Percentiles rank a stretch among this genome's conserved stretches.
These are phyloP conservation scores for Allantophomopsis cytisporea DNA, from an alignment of 2,329 filamentous ascomycete species.

Conservation along the genomic window DNA sequence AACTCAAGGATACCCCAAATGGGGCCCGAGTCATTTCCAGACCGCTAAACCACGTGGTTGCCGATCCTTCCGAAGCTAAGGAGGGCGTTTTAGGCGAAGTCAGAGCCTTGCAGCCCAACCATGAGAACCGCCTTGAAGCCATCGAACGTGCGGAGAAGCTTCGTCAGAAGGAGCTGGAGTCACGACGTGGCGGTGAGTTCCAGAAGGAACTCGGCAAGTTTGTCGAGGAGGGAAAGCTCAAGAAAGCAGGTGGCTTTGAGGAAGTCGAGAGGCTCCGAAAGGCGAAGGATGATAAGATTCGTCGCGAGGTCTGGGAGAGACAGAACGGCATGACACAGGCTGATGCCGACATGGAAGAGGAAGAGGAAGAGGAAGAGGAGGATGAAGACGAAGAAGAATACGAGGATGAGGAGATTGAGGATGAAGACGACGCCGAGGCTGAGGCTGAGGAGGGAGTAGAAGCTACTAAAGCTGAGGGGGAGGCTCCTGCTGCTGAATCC, in stretches of 20 bases:
- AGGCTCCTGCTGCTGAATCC: too few relatives aligned
- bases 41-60: conserved; percentile 36
- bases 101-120: conserved; percentile 83
- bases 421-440: too few relatives aligned
- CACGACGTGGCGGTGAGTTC: conserved; percentile 55
- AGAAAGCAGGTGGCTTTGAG: conserved; percentile 91
- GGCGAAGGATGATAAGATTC: conserved; percentile 74
- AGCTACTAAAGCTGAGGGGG: background rate
- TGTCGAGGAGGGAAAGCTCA: conserved; percentile 80
- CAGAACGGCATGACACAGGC: conserved; percentile 33
- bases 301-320: conserved; percentile 64
- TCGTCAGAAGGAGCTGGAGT: conserved; percentile 76
- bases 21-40: conserved; percentile 40
- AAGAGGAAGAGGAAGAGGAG: background rate
- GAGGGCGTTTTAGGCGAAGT: conserved; percentile 89
- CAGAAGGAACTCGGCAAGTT: conserved; percentile 77
- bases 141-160: conserved; percentile 95
- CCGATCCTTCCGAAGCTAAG: conserved; percentile 71
- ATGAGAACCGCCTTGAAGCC: conserved; percentile 83
- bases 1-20: conserved; percentile 63
- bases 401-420: too few relatives aligned
- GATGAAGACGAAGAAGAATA: background rate
- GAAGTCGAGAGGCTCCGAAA: conserved; percentile 79
- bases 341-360: background rate
- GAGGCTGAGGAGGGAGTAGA: background rate